A percentile compares a stretch with the other conserved stretches of the same genome.
These are phyloP conservation scores for Termitomyces titanicus DNA, from an alignment of 768 basidiomycete species.

Conservation along the genomic window DNA sequence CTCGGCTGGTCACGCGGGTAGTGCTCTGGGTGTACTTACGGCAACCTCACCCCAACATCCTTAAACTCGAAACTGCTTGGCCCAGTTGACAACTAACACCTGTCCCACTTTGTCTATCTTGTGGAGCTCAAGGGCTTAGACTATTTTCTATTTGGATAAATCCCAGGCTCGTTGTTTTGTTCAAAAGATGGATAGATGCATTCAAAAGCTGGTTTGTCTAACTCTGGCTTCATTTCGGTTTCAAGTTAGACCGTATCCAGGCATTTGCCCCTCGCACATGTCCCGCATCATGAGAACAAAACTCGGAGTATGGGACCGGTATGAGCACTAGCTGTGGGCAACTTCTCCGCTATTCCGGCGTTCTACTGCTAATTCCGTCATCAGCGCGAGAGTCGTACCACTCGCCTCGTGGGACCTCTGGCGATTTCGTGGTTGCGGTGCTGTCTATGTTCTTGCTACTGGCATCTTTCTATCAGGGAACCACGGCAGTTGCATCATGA, in stretches of 20 bases:
- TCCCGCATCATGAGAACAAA: conserved; percentile 1
- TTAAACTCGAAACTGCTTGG: background rate
- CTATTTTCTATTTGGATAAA: background rate
- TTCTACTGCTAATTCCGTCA: background rate
- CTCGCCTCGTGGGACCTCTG: background rate
- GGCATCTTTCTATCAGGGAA: background rate
- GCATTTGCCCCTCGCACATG: background rate
- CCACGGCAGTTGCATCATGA: background rate
- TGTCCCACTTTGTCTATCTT: background rate
- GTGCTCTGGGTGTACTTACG: background rate
- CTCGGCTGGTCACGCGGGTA: background rate
- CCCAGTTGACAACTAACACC: background rate
- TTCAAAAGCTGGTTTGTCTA: background rate
- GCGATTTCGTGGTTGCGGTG: background rate
- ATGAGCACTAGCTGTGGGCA: background rate
- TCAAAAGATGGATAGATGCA: background rate
- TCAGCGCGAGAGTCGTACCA: background rate
- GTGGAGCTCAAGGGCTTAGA: background rate
- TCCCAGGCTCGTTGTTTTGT: background rate
- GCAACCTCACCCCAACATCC: background rate
- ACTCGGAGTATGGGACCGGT: background rate
- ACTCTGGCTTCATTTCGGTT: background rate
- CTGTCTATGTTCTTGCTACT: background rate
- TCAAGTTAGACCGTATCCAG: background rate
- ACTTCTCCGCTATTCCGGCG: background rate